Evolutionary conservation across 768 basidiomycete species (phyloP).

Genomic region (Phanerodontia chrysosporium): DNA sequence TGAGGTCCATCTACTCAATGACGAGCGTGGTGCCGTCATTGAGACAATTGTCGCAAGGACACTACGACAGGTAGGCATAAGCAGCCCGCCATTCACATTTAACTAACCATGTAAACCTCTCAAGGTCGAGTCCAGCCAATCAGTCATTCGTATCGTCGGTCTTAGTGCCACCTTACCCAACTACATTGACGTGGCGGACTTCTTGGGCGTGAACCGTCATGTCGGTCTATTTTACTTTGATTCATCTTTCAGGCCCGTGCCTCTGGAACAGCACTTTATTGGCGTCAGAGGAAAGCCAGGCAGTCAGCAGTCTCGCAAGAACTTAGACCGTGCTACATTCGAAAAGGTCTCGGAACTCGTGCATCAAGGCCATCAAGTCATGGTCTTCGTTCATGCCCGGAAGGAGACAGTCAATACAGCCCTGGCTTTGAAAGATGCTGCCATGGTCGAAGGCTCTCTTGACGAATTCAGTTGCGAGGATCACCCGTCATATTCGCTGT

Average conservation of each 20-base stretch:
- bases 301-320: slow-evolving; percentile 67
- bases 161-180: slow-evolving; percentile 96
- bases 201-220: slow-evolving; percentile 82
- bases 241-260: slow-evolving; percentile 93
- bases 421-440: slow-evolving; percentile 71
- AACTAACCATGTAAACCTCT: not conserved
- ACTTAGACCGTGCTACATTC: slow-evolving; percentile 84
- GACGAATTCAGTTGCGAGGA: slow-evolving; percentile 81
- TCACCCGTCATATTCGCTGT: slow-evolving; percentile 73
- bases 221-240: slow-evolving; percentile 96
- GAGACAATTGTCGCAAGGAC: slow-evolving; percentile 98
- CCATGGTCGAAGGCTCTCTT: slow-evolving; percentile 60
- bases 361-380: slow-evolving; percentile 91
- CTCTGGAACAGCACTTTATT: slow-evolving; percentile 95
- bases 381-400: slow-evolving; percentile 98
- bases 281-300: slow-evolving; percentile 88
- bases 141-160: slow-evolving; percentile 92
- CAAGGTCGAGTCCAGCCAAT: slow-evolving; percentile 94
- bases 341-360: slow-evolving; percentile 89
- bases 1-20: slow-evolving; percentile 94
- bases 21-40: slow-evolving; percentile 96
- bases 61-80: slow-evolving; percentile 62
- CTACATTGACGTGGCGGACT: slow-evolving; percentile 94
- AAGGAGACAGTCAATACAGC: slow-evolving; percentile 98
- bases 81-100: not conserved